Conservation (phyloP, 1,139 yeast genomes). For the Chernovozyma aurita region DNA sequence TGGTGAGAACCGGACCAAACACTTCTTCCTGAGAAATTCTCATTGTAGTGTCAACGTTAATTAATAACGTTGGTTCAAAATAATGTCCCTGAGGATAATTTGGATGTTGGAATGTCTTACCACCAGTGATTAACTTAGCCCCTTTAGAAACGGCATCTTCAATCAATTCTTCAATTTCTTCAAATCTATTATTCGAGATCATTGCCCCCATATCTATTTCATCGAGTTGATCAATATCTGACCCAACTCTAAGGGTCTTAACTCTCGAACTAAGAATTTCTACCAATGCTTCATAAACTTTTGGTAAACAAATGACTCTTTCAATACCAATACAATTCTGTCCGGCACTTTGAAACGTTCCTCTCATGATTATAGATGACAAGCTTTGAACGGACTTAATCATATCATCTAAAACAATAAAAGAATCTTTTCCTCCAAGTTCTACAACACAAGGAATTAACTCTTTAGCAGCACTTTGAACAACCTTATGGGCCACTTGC, state of each 20-base stretch:
- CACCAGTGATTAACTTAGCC: slow-evolving; percentile 79
- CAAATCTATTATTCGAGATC: slow-evolving; percentile 75
- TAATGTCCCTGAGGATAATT: slow-evolving; percentile 94
- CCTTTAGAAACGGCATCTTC: slow-evolving; percentile 74
- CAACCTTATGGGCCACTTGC: slow-evolving; percentile 86
- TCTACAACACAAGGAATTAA: slow-evolving; percentile 93
- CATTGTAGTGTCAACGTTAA: slow-evolving; percentile 77
- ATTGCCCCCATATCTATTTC: slow-evolving; percentile 96
- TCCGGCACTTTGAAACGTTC: slow-evolving; percentile 94
- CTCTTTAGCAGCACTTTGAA: slow-evolving; percentile 72
- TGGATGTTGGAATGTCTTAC: slow-evolving; percentile 75
- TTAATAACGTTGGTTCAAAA: slow-evolving; percentile 81
- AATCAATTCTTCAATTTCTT: slow-evolving; percentile 58
- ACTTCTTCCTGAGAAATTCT: slow-evolving; percentile 83
- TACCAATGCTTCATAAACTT: slow-evolving; percentile 59
- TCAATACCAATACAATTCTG: slow-evolving; percentile 98
- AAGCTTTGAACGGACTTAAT: slow-evolving; percentile 49
- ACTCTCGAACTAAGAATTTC: slow-evolving; percentile 55
- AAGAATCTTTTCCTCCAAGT: slow-evolving; percentile 92
- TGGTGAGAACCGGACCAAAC: slow-evolving; percentile 83
- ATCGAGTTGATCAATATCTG: slow-evolving; percentile 84
- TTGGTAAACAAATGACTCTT: slow-evolving; percentile 75
- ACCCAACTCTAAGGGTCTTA: slow-evolving; percentile 66
- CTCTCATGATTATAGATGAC: slow-evolving; percentile 83
- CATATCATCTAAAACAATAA: slow-evolving; percentile 75